phyloP scores from a whole-genome alignment of 78 protist genomes.

The Protostelium mycophagum region DNA sequence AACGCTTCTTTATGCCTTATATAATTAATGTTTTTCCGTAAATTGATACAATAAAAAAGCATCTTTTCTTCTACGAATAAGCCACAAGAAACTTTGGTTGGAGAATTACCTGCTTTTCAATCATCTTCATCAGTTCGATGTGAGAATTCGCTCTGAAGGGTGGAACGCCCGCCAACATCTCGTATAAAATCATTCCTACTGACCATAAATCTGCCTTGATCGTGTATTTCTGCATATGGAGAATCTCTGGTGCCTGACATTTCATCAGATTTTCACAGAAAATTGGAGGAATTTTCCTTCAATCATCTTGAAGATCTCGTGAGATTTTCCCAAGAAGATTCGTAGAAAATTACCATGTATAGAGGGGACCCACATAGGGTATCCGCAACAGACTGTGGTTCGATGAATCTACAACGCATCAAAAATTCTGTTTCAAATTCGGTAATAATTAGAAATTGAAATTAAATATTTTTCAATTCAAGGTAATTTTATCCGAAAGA shows the following conservation, averaged over 20 bases:
- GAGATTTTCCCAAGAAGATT: background rate
- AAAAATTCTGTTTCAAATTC: too few species aligned
- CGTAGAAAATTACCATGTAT: constrained; percentile 16
- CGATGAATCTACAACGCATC: constrained; percentile 38
- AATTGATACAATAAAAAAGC: too few species aligned
- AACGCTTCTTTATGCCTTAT: too few species aligned
- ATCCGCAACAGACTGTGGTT: constrained; percentile 22
- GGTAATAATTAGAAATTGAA: too few species aligned
- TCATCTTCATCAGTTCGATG: constrained; percentile 12
- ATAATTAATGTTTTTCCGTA: too few species aligned
- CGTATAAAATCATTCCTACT: constrained; percentile 78
- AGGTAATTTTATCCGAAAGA: background rate
- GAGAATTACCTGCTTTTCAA: constrained; percentile 10
- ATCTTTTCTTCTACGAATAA: too few species aligned
- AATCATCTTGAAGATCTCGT: background rate
- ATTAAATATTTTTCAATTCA: background rate
- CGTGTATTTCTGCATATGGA: constrained; percentile 36
- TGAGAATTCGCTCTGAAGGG: constrained; percentile 31
- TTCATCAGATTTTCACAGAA: background rate
- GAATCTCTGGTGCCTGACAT: constrained; percentile 47
- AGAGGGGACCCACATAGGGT: constrained; percentile 63
- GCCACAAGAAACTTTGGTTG: too few species aligned
- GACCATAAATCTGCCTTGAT: constrained; percentile 91
- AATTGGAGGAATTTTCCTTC: background rate
- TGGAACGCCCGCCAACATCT: constrained; percentile 84